Percentiles rank a stretch among this genome's conserved stretches.
Evolutionary conservation across 176 grass and related monocot genomes (phyloP).

Genomic region (Juncus inflexus): DNA sequence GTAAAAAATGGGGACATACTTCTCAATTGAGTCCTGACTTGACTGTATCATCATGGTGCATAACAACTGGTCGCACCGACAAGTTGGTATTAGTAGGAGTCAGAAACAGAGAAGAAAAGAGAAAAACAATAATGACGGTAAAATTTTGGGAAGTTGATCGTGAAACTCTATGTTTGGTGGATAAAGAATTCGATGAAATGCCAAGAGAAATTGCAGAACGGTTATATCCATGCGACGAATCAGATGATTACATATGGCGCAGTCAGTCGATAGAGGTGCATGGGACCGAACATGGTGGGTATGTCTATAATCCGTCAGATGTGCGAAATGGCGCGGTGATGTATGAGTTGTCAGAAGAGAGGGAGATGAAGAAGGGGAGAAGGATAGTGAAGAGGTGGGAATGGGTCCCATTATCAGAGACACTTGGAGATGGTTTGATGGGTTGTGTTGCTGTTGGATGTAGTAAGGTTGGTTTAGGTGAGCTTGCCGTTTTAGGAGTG

Average conservation of each 20-base stretch:
- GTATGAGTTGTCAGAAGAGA: constrained; percentile 35
- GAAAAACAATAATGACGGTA: constrained; percentile 20
- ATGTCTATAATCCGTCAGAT: constrained; percentile 77
- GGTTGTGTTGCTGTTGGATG: constrained; percentile 48
- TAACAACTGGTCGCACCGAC: constrained; percentile 34
- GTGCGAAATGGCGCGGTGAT: constrained; percentile 54
- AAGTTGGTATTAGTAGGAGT: constrained; percentile 52
- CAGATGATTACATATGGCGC: constrained; percentile 28
- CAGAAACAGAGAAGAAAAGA: constrained; percentile 7
- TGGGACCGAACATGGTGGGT: constrained; percentile 48
- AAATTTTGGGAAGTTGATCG: constrained; percentile 59
- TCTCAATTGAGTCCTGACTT: constrained; percentile 29
- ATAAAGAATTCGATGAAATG: constrained; percentile 30
- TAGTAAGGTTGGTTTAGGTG: constrained; percentile 41
- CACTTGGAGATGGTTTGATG: constrained; percentile 29
- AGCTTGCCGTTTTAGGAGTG: constrained; percentile 21
- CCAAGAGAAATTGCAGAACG: constrained; percentile 45
- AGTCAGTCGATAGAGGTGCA: constrained; percentile 39
- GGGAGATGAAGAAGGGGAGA: neutral
- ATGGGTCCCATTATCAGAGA: constrained; percentile 53
- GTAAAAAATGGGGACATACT: constrained; percentile 47
- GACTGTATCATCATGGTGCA: constrained; percentile 29
- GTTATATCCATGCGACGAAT: constrained; percentile 35
- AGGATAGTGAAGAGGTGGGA: constrained; percentile 53
- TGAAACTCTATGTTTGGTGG: constrained; percentile 33